Percentiles rank a stretch among this genome's conserved stretches.
phyloP scores from a whole-genome alignment of 768 basidiomycete species.

The Lentinula lateritia region DNA sequence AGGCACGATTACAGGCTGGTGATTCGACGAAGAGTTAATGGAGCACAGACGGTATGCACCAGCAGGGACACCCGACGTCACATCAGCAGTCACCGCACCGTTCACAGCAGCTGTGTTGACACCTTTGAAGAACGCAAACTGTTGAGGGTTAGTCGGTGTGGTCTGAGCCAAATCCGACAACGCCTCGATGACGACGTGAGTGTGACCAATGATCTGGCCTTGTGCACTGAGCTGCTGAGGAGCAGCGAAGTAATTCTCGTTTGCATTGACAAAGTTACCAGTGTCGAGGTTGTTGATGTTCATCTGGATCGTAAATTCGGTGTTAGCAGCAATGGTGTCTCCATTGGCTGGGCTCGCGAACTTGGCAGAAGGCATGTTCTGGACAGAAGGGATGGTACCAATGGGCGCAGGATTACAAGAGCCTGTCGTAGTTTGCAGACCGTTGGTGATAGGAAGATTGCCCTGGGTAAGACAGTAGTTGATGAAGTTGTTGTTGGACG shows the following conservation, averaged over 20 bases:
- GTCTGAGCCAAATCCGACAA: constrained; percentile 39
- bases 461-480: constrained; percentile 44
- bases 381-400: constrained; percentile 43
- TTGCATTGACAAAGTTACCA: constrained; percentile 53
- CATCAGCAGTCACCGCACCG: constrained; percentile 37
- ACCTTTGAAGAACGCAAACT: constrained; percentile 49
- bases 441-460: constrained; percentile 48
- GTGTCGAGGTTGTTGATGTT: constrained; percentile 39
- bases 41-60: constrained; percentile 56
- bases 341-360: constrained; percentile 40
- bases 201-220: constrained; percentile 52
- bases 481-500: constrained; percentile 58
- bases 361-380: constrained; percentile 45
- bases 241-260: constrained; percentile 49
- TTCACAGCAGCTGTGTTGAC: constrained; percentile 20
- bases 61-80: constrained; percentile 50
- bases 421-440: constrained; percentile 42
- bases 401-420: constrained; percentile 60
- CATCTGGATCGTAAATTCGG: constrained; percentile 47
- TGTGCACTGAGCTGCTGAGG: constrained; percentile 47
- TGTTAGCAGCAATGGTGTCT: constrained; percentile 37
- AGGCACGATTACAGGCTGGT: constrained; percentile 52
- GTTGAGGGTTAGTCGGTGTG: constrained; percentile 39
- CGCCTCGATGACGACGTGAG: constrained; percentile 52
- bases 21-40: constrained; percentile 53